Evolutionary conservation across 164 flowering plant species (phyloP).

Genomic region (Houttuynia cordata): DNA sequence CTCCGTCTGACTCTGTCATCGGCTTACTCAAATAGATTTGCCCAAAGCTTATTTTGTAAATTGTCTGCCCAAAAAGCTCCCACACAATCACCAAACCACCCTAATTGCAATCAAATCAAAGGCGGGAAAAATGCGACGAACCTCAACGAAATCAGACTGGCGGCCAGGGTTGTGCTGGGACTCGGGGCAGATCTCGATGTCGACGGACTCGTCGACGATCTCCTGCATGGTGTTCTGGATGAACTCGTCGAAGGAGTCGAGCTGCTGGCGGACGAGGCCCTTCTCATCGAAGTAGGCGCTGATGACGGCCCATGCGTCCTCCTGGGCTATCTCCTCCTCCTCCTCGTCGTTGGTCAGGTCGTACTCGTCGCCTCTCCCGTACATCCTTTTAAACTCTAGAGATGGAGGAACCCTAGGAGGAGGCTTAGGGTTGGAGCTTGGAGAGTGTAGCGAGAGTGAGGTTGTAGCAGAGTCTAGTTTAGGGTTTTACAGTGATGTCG

Average conservation of each 20-base stretch:
- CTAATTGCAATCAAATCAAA: not conserved
- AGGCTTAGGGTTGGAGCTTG: too few species aligned
- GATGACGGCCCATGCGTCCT: conserved; percentile 97
- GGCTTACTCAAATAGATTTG: conserved; percentile 97
- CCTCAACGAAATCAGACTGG: conserved; percentile 84
- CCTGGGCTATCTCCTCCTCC: conserved; percentile 89
- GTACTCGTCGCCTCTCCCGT: conserved; percentile 33
- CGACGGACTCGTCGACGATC: conserved; percentile 90
- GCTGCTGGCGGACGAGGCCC: conserved; percentile 90
- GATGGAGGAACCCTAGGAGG: not conserved
- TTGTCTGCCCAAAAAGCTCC: conserved; percentile 44
- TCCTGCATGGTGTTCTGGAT: conserved; percentile 99
- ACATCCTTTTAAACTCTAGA: conserved; percentile 8
- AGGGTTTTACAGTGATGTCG: too few species aligned
- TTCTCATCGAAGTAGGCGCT: conserved; percentile 95
- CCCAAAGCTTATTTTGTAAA: conserved; percentile 91
- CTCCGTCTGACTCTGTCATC: conserved; percentile 99
- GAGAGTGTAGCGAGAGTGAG: too few species aligned
- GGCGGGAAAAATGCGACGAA: conserved; percentile 23
- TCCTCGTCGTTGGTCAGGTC: conserved; percentile 32
- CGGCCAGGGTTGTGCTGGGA: conserved; percentile 97
- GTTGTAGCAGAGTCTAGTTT: too few species aligned
- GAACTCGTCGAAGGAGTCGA: conserved; percentile 95
- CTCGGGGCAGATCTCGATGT: conserved; percentile 95
- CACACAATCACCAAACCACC: not conserved